Base-by-base conservation (phyloP, 108 stramenopile species). In the Nitzschia sp. region DNA sequence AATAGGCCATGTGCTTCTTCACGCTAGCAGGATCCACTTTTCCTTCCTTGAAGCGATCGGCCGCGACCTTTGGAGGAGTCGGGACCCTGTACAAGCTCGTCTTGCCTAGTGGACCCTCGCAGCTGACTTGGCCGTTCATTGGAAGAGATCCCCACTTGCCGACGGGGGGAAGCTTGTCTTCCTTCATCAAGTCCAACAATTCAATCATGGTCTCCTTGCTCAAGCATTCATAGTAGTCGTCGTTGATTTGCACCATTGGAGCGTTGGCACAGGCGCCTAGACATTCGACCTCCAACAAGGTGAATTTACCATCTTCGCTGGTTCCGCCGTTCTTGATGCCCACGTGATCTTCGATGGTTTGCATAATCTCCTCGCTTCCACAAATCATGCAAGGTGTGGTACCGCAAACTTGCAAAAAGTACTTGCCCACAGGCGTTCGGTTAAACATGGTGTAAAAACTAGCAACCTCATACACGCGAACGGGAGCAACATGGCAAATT, bases 351-450 rank as follows among this genome's bases (percentile, higher is more conserved):
- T 90, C 86, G 75, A 99, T 99, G 70, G 98, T 96, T 73, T 92
- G 79, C 82, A 96, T 98, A 72, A 99, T 99, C 69, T 99, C 97
- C 77, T 98, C 96, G 36, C 87, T 77, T 38, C 99, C 99, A 72
- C 96, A 96, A 71, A 99, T 98, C 99, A 99, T 99, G 85, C 99
- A 99, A 28, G 99, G 99, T 25, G 99, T 99, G 13, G 99, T 99
- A 41, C 99, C 99, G 67, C 99, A 99, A 9, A 99, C 90, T 91
- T 99, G 98, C 66, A 99, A 96, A 80, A 99, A 99, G 84, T 98
- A 98, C 85, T 98, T 99, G 57, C 99, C 99, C n/a, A 98, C 96
- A 75, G 96, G 96, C 59, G 93, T 92, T 22, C 99, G 83, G 79
- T 99, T 99, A 88, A 99, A 99, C 99, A 99, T 99, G 78, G 99